phyloP scores from a whole-genome alignment of 2,329 filamentous ascomycete genomes.

The Neonectria ditissima region DNA sequence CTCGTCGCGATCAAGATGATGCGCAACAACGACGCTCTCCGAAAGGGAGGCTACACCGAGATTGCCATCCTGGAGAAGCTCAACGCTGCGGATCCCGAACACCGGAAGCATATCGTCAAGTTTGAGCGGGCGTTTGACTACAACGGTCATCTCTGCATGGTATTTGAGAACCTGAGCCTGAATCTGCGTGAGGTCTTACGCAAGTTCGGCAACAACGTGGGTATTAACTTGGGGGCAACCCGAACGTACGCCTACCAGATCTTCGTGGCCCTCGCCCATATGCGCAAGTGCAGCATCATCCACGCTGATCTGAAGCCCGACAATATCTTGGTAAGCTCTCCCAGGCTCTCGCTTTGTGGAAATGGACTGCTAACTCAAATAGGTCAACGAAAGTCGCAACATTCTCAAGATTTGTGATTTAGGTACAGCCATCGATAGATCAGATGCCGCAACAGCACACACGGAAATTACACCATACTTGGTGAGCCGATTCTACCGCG shows the following conservation, averaged over 20 bases:
- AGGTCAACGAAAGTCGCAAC: constrained; percentile 84
- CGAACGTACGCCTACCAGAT: constrained; percentile 93
- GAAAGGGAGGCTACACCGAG: constrained; percentile 93
- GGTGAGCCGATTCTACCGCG: constrained; percentile 96
- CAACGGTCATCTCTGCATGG: constrained; percentile 95
- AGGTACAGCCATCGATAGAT: constrained; percentile 92
- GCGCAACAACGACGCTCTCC: constrained; percentile 92
- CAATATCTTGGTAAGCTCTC: constrained; percentile 81
- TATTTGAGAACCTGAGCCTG: constrained; percentile 94
- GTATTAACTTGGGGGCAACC: constrained; percentile 89
- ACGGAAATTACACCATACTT: constrained; percentile 95
- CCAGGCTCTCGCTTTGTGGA: background rate
- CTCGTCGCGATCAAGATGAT: constrained; percentile 98
- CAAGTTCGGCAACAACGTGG: constrained; percentile 94
- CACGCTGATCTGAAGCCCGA: constrained; percentile 98
- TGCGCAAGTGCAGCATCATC: constrained; percentile 92
- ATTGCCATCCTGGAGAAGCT: constrained; percentile 93
- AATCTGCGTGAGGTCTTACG: constrained; percentile 94
- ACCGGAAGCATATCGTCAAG: constrained; percentile 91
- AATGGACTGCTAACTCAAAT: constrained; percentile 44
- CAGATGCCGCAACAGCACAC: constrained; percentile 76
- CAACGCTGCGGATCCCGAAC: constrained; percentile 84
- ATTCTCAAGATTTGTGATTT: constrained; percentile 95
- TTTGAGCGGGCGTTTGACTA: constrained; percentile 91
- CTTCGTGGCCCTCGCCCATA: constrained; percentile 86